These are phyloP conservation scores for Ceratocystiopsis sp. DNA, from an alignment of 2,329 filamentous ascomycete species.

Conservation along the genomic window DNA sequence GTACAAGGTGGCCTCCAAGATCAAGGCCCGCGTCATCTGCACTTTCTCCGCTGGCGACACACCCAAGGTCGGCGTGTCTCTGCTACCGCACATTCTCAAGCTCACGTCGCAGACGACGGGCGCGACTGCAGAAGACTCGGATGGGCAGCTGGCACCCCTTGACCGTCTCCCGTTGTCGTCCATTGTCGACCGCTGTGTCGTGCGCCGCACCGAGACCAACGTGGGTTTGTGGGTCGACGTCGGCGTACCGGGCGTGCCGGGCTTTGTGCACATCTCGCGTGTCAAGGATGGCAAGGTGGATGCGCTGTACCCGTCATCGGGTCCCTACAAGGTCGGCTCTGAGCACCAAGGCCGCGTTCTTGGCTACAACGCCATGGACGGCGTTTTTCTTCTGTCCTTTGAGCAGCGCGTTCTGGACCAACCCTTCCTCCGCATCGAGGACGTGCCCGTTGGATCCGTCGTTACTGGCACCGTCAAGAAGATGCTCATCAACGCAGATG, in stretches of 20 bases:
- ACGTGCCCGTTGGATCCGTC: conserved; percentile 65
- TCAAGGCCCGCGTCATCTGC: conserved; percentile 75
- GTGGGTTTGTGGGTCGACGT: conserved; percentile 70
- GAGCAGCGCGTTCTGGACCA: conserved; percentile 72
- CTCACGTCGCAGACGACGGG: conserved; percentile 20
- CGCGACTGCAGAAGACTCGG: background rate
- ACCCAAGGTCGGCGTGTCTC: conserved; percentile 72
- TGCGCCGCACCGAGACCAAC: conserved; percentile 62
- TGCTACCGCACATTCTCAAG: conserved; percentile 67
- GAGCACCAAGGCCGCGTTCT: conserved; percentile 68
- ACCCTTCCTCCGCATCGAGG: conserved; percentile 78
- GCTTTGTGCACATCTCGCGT: conserved; percentile 88
- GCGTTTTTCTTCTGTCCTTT: conserved; percentile 69
- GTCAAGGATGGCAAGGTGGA: conserved; percentile 85
- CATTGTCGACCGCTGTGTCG: conserved; percentile 58
- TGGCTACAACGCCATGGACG: conserved; percentile 76
- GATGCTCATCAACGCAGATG: conserved; percentile 60
- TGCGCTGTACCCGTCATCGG: conserved; percentile 56
- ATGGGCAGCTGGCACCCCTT: conserved; percentile 26
- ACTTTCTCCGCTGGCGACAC: conserved; percentile 65
- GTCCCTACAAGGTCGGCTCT: conserved; percentile 62
- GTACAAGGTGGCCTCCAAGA: conserved; percentile 68
- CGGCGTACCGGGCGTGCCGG: conserved; percentile 48
- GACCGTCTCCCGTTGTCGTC: conserved; percentile 53
- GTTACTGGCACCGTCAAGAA: conserved; percentile 76